Percentiles rank a stretch among this genome's conserved stretches.
phyloP scores from a whole-genome alignment of 306 rosid genomes.

The Delonix regia region DNA sequence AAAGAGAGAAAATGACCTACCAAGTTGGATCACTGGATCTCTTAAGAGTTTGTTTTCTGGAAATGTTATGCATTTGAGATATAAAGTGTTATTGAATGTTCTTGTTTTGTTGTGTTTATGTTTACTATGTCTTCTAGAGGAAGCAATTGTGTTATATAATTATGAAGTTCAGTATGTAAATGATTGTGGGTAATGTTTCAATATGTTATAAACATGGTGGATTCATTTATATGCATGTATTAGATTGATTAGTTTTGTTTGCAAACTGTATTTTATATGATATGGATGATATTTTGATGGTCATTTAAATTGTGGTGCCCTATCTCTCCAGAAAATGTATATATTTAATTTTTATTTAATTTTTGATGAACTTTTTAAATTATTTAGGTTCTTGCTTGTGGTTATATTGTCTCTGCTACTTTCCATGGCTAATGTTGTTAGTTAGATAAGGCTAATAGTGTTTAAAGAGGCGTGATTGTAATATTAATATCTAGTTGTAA shows the following conservation, averaged over 20 bases:
- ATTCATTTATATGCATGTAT: not conserved
- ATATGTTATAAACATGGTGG: not conserved
- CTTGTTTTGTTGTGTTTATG: not conserved
- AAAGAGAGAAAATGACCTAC: not conserved
- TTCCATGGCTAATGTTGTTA: conserved; percentile 83
- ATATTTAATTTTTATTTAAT: conserved; percentile 17
- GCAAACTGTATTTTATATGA: not conserved
- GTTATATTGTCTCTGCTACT: conserved; percentile 86
- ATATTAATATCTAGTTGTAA: too few species aligned
- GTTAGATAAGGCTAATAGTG: too few species aligned
- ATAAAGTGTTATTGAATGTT: not conserved
- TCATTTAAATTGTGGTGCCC: not conserved
- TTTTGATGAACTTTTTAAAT: conserved; percentile 28
- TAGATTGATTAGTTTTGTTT: not conserved
- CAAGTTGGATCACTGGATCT: not conserved
- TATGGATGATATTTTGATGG: not conserved
- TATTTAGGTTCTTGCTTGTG: conserved; percentile 79
- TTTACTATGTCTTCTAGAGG: conserved; percentile 16
- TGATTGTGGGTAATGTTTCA: conserved; percentile 1
- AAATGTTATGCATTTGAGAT: conserved; percentile 8
- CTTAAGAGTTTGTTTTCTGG: conserved; percentile 16
- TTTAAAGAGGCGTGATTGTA: too few species aligned
- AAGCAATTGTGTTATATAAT: not conserved
- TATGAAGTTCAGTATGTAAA: conserved; percentile 14
- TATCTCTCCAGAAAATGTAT: conserved; percentile 3